A percentile compares a stretch with the other conserved stretches of the same genome.
phyloP scores from a whole-genome alignment of 1,284 basidiomycete species.

The Tilletia indica region DNA sequence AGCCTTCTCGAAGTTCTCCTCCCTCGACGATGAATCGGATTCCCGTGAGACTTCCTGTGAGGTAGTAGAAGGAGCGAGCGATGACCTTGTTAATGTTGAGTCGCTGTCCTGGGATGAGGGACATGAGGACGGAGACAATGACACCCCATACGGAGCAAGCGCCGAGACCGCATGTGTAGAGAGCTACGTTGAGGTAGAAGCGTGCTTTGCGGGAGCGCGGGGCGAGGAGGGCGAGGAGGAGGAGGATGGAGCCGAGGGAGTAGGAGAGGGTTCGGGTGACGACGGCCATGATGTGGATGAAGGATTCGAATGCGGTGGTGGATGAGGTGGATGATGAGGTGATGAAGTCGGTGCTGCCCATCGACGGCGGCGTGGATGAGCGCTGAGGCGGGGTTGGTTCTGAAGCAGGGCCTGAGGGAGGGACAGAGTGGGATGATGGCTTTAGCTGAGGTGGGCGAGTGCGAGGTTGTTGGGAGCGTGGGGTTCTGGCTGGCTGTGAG shows the following conservation, averaged over 20 bases:
- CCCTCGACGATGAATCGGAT: constrained; percentile 74
- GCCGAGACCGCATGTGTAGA: constrained; percentile 75
- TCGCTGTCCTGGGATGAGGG: constrained; percentile 68
- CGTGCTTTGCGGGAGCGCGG: constrained; percentile 41
- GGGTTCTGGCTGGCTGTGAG: too few species aligned
- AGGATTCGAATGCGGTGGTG: neutral
- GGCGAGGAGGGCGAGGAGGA: constrained; percentile 43
- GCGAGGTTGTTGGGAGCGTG: too few species aligned
- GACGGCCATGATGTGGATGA: constrained; percentile 39
- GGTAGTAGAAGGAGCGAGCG: constrained; percentile 77
- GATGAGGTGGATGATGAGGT: neutral
- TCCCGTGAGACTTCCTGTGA: constrained; percentile 69
- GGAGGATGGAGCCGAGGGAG: constrained; percentile 32
- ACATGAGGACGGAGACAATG: constrained; percentile 70
- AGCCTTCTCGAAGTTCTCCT: constrained; percentile 68
- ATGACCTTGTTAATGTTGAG: constrained; percentile 83
- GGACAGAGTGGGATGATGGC: too few species aligned
- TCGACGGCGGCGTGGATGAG: neutral
- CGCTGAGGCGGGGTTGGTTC: neutral
- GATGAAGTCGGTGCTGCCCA: too few species aligned
- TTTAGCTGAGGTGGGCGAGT: too few species aligned
- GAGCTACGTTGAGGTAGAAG: constrained; percentile 45
- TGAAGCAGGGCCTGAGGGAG: neutral
- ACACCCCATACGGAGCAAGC: constrained; percentile 75
- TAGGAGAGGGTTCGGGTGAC: constrained; percentile 38